Evolutionary conservation across 176 grass and related monocot genomes (phyloP).

Genomic region (Cymbopogon citratus): DNA sequence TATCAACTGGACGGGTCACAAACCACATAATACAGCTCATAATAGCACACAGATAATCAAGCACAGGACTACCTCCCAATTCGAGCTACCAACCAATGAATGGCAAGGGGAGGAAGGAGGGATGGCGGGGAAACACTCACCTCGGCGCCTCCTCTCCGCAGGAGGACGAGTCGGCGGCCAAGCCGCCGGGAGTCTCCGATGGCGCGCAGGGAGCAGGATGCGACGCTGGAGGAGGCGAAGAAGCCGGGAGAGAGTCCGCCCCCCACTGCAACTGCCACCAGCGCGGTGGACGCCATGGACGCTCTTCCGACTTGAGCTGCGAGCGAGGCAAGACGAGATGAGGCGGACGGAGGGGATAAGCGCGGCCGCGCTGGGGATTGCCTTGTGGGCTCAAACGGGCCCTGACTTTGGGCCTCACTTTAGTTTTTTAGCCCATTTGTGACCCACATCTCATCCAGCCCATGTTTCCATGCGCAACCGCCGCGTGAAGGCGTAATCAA

Average conservation of each 20-base stretch:
- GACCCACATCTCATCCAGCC: not conserved
- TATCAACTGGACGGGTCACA: not conserved
- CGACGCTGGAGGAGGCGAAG: not conserved
- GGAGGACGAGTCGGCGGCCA: not conserved
- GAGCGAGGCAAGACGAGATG: not conserved
- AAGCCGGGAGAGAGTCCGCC: not conserved
- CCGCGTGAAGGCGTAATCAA: not conserved
- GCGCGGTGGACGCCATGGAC: constrained; percentile 34
- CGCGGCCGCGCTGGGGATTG: not conserved
- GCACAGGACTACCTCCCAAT: not conserved
- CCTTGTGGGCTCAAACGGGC: not conserved
- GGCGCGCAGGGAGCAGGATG: not conserved
- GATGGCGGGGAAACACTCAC: not conserved
- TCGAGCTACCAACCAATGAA: not conserved
- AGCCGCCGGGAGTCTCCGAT: not conserved
- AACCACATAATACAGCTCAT: not conserved
- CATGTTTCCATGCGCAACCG: not conserved
- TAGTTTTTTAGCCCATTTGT: not conserved
- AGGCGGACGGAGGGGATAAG: not conserved
- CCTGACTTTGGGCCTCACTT: not conserved
- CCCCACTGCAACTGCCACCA: not conserved
- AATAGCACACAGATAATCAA: not conserved
- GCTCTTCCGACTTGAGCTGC: not conserved
- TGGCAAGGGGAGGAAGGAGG: not conserved
- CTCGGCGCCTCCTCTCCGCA: not conserved